Evolutionary conservation across 768 basidiomycete species (phyloP).

Genomic region (Amanita thiersii): DNA sequence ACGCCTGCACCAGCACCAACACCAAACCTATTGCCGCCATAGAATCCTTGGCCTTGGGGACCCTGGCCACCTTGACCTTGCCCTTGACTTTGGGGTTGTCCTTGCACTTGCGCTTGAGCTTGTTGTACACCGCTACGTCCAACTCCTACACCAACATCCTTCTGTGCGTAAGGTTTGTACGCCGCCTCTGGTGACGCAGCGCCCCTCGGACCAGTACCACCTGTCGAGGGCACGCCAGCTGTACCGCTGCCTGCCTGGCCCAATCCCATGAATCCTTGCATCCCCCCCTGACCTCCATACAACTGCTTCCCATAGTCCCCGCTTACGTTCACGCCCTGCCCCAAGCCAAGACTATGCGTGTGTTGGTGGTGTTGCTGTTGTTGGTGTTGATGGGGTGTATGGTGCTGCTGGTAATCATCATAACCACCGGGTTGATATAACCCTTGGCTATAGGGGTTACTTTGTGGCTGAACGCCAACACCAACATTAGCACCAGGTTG

Average conservation of each 20-base stretch:
- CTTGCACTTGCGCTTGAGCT: slow-evolving; percentile 40
- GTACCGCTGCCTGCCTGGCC: slow-evolving; percentile 34
- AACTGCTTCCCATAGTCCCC: slow-evolving; percentile 37
- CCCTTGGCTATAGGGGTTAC: slow-evolving; percentile 54
- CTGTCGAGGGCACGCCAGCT: slow-evolving; percentile 26
- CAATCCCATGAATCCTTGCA: slow-evolving; percentile 68
- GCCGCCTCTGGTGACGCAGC: slow-evolving; percentile 62
- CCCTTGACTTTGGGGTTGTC: slow-evolving; percentile 44
- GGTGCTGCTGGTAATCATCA: slow-evolving; percentile 44
- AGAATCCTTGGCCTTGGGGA: slow-evolving; percentile 44
- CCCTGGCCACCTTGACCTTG: slow-evolving; percentile 39
- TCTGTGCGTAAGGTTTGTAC: slow-evolving; percentile 69
- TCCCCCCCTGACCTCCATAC: slow-evolving; percentile 47
- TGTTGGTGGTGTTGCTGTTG: slow-evolving; percentile 53
- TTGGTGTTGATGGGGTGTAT: slow-evolving; percentile 40
- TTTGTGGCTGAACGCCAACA: slow-evolving; percentile 37
- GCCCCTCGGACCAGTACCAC: slow-evolving; percentile 39
- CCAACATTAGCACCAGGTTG: slow-evolving; percentile 51
- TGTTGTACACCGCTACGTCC: slow-evolving; percentile 35
- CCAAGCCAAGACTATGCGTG: slow-evolving; percentile 33
- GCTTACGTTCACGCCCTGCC: slow-evolving; percentile 25
- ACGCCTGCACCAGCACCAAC: slow-evolving; percentile 25
- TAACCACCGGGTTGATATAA: slow-evolving; percentile 53
- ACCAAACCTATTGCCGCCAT: slow-evolving; percentile 38
- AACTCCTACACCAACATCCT: slow-evolving; percentile 49